A percentile compares a stretch with the other conserved stretches of the same genome.
These are phyloP conservation scores for Aspergillus campestris DNA, from an alignment of 495 filamentous ascomycete genomes.

Conservation along the genomic window DNA sequence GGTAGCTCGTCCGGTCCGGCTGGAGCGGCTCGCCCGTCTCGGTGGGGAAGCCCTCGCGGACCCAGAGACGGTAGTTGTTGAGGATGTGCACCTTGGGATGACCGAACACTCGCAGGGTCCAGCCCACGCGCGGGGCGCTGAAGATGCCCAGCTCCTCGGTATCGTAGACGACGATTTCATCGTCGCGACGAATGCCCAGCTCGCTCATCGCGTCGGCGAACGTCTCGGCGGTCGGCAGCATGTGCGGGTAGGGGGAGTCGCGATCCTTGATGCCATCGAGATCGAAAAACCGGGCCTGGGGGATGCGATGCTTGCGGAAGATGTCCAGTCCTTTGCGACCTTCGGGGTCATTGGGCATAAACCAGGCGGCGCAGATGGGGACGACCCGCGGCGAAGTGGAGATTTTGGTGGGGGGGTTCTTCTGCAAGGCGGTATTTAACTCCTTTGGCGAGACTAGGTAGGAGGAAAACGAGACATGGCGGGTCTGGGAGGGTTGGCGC, in stretches of 20 bases:
- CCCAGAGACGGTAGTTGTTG: conserved; percentile 91
- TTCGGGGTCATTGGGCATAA: conserved; percentile 78
- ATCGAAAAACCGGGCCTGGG: conserved; percentile 90
- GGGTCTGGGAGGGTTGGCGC: conserved; percentile 20
- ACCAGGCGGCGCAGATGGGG: conserved; percentile 90
- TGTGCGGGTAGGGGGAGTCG: conserved; percentile 86
- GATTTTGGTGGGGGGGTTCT: conserved; percentile 64
- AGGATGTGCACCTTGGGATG: conserved; percentile 84
- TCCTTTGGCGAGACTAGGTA: conserved; percentile 82
- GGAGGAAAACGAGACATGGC: conserved; percentile 53
- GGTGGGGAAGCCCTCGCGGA: conserved; percentile 67
- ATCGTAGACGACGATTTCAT: conserved; percentile 91
- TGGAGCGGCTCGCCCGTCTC: conserved; percentile 67
- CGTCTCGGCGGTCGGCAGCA: conserved; percentile 73
- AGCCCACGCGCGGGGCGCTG: conserved; percentile 83
- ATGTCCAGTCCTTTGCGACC: conserved; percentile 66
- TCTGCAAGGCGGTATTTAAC: conserved; percentile 68
- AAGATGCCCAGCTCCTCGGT: conserved; percentile 83
- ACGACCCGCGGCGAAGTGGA: conserved; percentile 71
- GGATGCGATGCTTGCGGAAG: conserved; percentile 72
- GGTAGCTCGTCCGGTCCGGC: conserved; percentile 46
- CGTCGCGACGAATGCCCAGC: conserved; percentile 76
- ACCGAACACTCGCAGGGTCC: conserved; percentile 86
- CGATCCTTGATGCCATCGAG: conserved; percentile 84
- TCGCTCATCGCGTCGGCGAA: conserved; percentile 85